Base-by-base conservation (phyloP, 768 basidiomycete species). In the Roridomyces roridus region DNA sequence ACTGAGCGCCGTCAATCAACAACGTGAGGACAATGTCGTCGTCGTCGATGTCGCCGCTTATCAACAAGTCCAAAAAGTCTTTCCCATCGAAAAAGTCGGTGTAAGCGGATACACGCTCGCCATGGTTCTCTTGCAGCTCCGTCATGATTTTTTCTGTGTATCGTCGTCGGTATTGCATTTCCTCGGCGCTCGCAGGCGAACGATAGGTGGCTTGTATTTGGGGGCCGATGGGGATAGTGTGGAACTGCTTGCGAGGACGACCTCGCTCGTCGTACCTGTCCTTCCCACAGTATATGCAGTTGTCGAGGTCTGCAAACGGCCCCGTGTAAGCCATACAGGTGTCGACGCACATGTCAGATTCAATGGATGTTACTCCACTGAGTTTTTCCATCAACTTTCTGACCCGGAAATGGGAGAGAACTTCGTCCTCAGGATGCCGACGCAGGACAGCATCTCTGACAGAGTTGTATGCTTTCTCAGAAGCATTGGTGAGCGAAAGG, bases 331-430 rank as follows among this genome's bases (percentile, higher is more conserved):
- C 75, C 18, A 70, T 28, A 54, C 81, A 83, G 0, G 71, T 69
- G 7, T 79, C 71, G 0, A 68, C 56, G 37, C 80, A 83, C 77
- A 82, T 82, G 51, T 81, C 70, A 6, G 71, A 46, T 0, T 46
- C 9, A 1, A 81, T 44, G 0, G 74, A 55, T 10, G 70, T 55
- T 8, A 83, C 63, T 0, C 81, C 75, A 28, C 61, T 78, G 18
- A 73, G 49, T 1, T 68, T 52, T 1, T 59, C 51, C 8, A 78
- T 57, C 1, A 58, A 47, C 11, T 63, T 65, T 40, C 73, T 72
- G 29, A 72, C 65, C 15, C 34, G 39, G 26, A 77, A 48, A 46
- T 72, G 67, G 1, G 73, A 72, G 3, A 72, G 67, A 9, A 78
- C 53, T 0, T 66, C 47, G 3, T 50, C 39, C 4, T 69, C 62